Percentiles rank a stretch among this genome's conserved stretches.
These are phyloP conservation scores for Penicillium paradoxum DNA, from an alignment of 495 filamentous ascomycete species.

Conservation along the genomic window DNA sequence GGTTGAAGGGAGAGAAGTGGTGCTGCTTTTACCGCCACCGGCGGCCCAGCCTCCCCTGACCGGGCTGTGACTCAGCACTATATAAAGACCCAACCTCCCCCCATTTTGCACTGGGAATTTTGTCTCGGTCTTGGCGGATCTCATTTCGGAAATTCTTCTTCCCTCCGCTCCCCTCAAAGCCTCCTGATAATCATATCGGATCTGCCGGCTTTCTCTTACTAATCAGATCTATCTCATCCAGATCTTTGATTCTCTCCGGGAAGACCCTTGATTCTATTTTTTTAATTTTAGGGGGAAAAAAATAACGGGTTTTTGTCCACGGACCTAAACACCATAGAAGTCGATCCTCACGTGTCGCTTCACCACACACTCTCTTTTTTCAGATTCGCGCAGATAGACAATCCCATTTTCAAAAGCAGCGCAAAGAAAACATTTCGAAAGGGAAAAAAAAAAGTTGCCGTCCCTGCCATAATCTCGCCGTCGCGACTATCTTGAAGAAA, in stretches of 20 bases:
- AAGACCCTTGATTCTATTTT: constrained; percentile 11
- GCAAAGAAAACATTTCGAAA: constrained; percentile 23
- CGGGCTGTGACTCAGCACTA: constrained; percentile 41
- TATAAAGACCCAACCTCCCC: constrained; percentile 47
- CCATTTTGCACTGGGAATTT: constrained; percentile 27
- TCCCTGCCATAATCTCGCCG: constrained; percentile 19
- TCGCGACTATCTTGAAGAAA: constrained; percentile 29
- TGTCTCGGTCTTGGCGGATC: constrained; percentile 44
- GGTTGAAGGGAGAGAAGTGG: constrained; percentile 24
- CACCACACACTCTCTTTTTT: constrained; percentile 33
- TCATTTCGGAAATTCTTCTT: constrained; percentile 30
- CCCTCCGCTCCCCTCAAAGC: constrained; percentile 21
- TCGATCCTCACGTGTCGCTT: constrained; percentile 10
- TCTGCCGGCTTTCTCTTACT: constrained; percentile 19
- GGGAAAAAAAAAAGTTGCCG: constrained; percentile 17
- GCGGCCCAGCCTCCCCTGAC: constrained; percentile 40
- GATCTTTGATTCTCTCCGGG: constrained; percentile 14
- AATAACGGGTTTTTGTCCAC: neutral
- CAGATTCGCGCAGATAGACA: constrained; percentile 34
- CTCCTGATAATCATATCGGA: constrained; percentile 12
- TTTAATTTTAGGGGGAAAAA: constrained; percentile 1
- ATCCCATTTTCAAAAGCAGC: constrained; percentile 22
- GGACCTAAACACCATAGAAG: constrained; percentile 7
- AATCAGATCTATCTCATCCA: constrained; percentile 13
- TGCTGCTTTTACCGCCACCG: constrained; percentile 45